Evolutionary conservation across 768 basidiomycete genomes (phyloP), one percentile per base, ranked within the genome.

Genomic region (Epithele typhae): DNA sequence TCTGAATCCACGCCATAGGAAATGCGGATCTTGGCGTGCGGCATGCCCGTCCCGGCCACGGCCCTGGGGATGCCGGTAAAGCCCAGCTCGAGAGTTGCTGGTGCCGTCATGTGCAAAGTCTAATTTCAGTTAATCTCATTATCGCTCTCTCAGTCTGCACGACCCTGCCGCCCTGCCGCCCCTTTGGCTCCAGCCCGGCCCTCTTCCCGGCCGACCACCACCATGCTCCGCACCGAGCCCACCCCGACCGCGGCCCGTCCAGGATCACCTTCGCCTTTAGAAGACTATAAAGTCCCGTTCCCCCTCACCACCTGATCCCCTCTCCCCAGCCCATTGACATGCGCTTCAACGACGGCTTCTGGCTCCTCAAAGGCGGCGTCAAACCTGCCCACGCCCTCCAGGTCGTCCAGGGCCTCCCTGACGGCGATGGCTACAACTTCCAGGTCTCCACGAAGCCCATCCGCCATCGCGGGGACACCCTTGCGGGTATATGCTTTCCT

Each of bases 341-440:
- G 82, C 81, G 77, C 58, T 82, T 84, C 69, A 84, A 78, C 70
- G 84, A 86, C 65, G 82, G 84, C 18, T 81, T 85, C 57, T 86
- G 81, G 82, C 71, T 83, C 19, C 63, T 80, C 53, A 80, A 80
- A 55, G 68, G 74, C 50, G 83, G 79, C 33, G 75, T 81, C 46
- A 80, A 77, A 56, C 71, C 80, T 11, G 72, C 71, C 49, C 80
- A 78, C 47, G 83, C 77, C 24, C 68, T 85, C 35, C 79, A 85
- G 54, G 81, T 82, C 30, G 76, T 76, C 25, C 74, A 79, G 41
- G 63, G 71, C 18, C 64, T 65, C 33, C 61, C 64, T 11, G 73
- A 73, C 37, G 65, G 66, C 12, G 67, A 72, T 25, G 76, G 73
- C 0, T 75, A 81, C 53, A 71, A 79, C 51, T 68, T 82, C 7